Conservation (phyloP, 306 rosid genomes). For the Gynostemma pentaphyllum region DNA sequence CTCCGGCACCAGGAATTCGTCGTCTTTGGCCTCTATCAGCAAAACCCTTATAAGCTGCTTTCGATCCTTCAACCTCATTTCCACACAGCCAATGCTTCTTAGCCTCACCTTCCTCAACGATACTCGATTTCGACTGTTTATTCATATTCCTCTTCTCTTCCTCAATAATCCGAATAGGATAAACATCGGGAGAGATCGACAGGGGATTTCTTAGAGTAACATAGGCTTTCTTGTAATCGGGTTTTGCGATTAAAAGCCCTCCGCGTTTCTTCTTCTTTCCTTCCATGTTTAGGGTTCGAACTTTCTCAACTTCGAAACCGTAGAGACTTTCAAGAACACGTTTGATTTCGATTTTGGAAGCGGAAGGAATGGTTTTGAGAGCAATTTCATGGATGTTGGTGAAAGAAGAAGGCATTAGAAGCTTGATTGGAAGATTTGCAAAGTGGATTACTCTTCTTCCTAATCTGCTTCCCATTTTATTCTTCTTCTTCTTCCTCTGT, state of each 20-base stretch:
- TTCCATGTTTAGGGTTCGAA: constrained; percentile 71
- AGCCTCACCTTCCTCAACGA: constrained; percentile 37
- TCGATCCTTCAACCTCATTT: constrained; percentile 8
- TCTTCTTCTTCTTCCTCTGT: background rate
- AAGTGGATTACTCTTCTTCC: constrained; percentile 51
- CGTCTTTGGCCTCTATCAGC: constrained; percentile 15
- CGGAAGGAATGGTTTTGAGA: constrained; percentile 70
- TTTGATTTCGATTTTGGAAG: constrained; percentile 77
- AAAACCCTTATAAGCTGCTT: constrained; percentile 11
- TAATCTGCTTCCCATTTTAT: constrained; percentile 47
- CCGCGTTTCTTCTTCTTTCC: constrained; percentile 67
- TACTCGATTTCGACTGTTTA: constrained; percentile 37
- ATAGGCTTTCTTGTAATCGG: constrained; percentile 85
- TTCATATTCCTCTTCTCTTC: constrained; percentile 29
- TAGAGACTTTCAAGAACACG: constrained; percentile 30
- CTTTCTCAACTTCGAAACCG: constrained; percentile 63
- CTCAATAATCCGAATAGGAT: constrained; percentile 32
- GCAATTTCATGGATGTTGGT: constrained; percentile 49
- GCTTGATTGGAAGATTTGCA: constrained; percentile 52
- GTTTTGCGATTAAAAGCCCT: constrained; percentile 45
- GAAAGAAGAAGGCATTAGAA: constrained; percentile 50
- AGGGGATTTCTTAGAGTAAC: constrained; percentile 54
- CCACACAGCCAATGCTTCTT: constrained; percentile 71
- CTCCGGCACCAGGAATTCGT: constrained; percentile 5
- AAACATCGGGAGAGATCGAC: constrained; percentile 35